Evolutionary conservation across 2,329 filamentous ascomycete genomes (phyloP).

Genomic region (Thelonectria olida): DNA sequence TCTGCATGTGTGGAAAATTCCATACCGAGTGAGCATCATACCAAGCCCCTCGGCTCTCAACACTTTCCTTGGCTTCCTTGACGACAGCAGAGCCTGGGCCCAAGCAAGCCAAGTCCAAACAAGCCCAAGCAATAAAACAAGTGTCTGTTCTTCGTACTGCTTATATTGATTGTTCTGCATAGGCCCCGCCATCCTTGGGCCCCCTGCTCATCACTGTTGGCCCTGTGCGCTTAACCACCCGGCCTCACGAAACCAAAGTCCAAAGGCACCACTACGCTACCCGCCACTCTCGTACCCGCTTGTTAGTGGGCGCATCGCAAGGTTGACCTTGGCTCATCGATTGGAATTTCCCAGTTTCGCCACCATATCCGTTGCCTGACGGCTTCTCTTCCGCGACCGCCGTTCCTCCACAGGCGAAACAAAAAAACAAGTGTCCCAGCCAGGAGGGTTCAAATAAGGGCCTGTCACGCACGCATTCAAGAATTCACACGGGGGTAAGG

Average conservation of each 20-base stretch:
- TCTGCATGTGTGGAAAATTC: background rate
- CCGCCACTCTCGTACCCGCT: background rate
- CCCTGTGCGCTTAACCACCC: background rate
- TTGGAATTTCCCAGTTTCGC: slow-evolving; percentile 33
- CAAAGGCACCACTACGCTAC: background rate
- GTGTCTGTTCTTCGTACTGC: slow-evolving; percentile 13
- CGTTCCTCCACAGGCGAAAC: background rate
- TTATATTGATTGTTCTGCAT: background rate
- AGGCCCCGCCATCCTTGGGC: too few relatives aligned
- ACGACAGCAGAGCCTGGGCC: background rate
- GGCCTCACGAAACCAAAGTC: too few relatives aligned
- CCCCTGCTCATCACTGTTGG: background rate
- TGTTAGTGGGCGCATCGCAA: slow-evolving; percentile 23
- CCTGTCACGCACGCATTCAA: slow-evolving; percentile 3
- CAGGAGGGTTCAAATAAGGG: background rate
- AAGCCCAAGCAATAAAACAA: slow-evolving; percentile 7
- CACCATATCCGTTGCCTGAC: slow-evolving; percentile 24
- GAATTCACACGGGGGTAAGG: slow-evolving; percentile 8
- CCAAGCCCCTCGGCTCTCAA: background rate
- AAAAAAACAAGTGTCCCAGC: background rate
- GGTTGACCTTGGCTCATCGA: slow-evolving; percentile 33
- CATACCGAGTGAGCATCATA: background rate
- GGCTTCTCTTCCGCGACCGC: slow-evolving; percentile 12
- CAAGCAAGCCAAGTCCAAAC: background rate
- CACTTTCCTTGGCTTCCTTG: background rate